These are phyloP conservation scores for Nannizziopsis arthrosporioides DNA, from an alignment of 2,329 filamentous ascomycete genomes.

Conservation along the genomic window DNA sequence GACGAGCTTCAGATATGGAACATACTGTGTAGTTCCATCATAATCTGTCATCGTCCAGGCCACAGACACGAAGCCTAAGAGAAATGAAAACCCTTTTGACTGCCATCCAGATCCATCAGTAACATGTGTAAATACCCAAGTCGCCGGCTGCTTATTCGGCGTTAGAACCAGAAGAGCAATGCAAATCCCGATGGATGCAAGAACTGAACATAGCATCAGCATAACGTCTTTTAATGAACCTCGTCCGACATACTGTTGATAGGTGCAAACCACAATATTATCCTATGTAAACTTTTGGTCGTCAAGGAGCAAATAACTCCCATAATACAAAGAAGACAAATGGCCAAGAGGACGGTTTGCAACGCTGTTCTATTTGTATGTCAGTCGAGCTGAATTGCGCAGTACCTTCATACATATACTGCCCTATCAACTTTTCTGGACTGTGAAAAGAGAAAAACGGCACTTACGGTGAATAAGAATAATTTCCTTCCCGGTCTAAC, in stretches of 20 bases:
- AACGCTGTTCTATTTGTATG: slow-evolving; percentile 38
- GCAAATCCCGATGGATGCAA: slow-evolving; percentile 50
- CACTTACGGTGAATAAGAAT: slow-evolving; percentile 47
- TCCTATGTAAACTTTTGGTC: slow-evolving; percentile 47
- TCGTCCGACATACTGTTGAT: slow-evolving; percentile 43
- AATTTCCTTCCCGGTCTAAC: slow-evolving; percentile 36
- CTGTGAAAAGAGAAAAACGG: not conserved
- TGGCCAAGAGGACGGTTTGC: slow-evolving; percentile 48
- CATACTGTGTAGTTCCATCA: slow-evolving; percentile 53
- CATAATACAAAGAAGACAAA: slow-evolving; percentile 44
- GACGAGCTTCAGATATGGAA: slow-evolving; percentile 11
- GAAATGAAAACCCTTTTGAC: slow-evolving; percentile 49
- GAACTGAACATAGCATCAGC: slow-evolving; percentile 28
- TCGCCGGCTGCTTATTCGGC: slow-evolving; percentile 46
- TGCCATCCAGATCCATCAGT: slow-evolving; percentile 53
- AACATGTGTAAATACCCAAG: slow-evolving; percentile 51
- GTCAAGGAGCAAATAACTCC: slow-evolving; percentile 52
- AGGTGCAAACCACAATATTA: slow-evolving; percentile 54
- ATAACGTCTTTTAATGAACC: not conserved
- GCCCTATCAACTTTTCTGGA: not conserved
- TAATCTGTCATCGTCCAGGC: slow-evolving; percentile 56
- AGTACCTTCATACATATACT: not conserved
- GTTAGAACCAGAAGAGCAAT: slow-evolving; percentile 48
- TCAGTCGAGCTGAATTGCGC: slow-evolving; percentile 10
- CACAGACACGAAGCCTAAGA: slow-evolving; percentile 42